A percentile compares a stretch with the other conserved stretches of the same genome.
These are phyloP conservation scores for Cordyceps sp. DNA, from an alignment of 2,329 filamentous ascomycete genomes.

Conservation along the genomic window DNA sequence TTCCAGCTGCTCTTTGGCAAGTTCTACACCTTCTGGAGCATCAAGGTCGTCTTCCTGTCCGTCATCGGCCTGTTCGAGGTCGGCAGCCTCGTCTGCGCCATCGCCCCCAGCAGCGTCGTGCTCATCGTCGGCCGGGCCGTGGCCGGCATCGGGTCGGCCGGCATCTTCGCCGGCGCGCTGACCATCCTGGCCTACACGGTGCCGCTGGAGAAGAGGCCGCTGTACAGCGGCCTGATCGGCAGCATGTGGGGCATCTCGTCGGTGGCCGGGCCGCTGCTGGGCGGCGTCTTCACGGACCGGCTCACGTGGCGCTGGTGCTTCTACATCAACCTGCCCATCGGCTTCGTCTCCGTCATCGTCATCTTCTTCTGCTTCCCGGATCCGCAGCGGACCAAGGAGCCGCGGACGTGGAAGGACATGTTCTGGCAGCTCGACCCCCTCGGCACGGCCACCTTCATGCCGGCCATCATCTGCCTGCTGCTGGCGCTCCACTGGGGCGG, in stretches of 20 bases:
- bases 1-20: conserved; percentile 32
- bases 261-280: conserved; percentile 32
- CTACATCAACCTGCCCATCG: conserved; percentile 28
- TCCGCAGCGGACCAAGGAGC: conserved; percentile 12
- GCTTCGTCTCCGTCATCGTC: conserved; percentile 28
- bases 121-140: conserved; percentile 36
- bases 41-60: conserved; percentile 26
- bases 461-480: conserved; percentile 33
- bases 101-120: conserved; percentile 26
- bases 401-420: background rate
- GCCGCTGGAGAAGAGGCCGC: conserved; percentile 33
- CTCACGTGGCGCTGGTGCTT: conserved; percentile 37
- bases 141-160: conserved; percentile 31
- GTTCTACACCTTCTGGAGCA: conserved; percentile 31
- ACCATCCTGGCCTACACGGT: conserved; percentile 31
- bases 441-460: conserved; percentile 32
- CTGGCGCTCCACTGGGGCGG: conserved; percentile 43
- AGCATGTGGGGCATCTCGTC: conserved; percentile 39
- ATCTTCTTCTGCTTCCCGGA: conserved; percentile 22
- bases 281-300: conserved; percentile 31
- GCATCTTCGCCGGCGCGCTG: conserved; percentile 28
- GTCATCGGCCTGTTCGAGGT: conserved; percentile 26
- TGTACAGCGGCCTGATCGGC: conserved; percentile 29
- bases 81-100: conserved; percentile 25
- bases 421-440: conserved; percentile 29